Base-by-base conservation (phyloP, 2,329 filamentous ascomycete species). In the Thielaviopsis populi region DNA sequence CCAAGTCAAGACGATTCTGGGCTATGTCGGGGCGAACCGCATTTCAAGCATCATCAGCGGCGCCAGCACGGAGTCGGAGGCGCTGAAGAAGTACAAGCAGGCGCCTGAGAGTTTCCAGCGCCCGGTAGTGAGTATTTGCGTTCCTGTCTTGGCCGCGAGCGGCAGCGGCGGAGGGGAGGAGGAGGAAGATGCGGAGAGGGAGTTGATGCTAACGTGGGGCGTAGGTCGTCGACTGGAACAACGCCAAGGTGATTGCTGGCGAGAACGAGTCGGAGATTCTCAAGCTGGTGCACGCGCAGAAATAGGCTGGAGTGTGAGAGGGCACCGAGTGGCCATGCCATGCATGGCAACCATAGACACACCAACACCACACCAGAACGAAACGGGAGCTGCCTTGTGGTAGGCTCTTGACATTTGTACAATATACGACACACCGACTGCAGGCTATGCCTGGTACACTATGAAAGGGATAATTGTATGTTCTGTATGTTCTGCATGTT, bases 201-300 rank as follows among this genome's bases (percentile, higher is more conserved):
- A 46, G 13, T 22, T 67, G 62, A 56, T 40, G 54, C 56, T 62
- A 46, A 66, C 67, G 67, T 17, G 46, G 41, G 46, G 24, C 42
- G 33, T 67, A 80, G 81, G 76, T 87, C 65, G 92, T 97, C 62
- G 92, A 97, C 73, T 97, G 94, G 94, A 89, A 87, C 72, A 91
- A 92, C 73, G 94, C 91, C 68, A 88, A 84, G 73, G 92, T 86
- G 58, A 78, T 88, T 76, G 77, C 83, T 30, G 89, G 89, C 22
- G 89, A 88, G 61, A 85, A 88, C 68, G 86, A 96, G 77, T 95
- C 90, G 17, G 88, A 92, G 76, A 96, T 97, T 67, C 75, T 96
- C 71, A 90, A 87, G 75, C 79, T 96, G 74, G 75, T 96, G 62
- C 82, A 84, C 65, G 78, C 82, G 65, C 73, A 83, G 63, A 56